A percentile compares a stretch with the other conserved stretches of the same genome.
These are phyloP conservation scores for Globisporangium parvum DNA, from an alignment of 352 stramenopile species.

Conservation along the genomic window DNA sequence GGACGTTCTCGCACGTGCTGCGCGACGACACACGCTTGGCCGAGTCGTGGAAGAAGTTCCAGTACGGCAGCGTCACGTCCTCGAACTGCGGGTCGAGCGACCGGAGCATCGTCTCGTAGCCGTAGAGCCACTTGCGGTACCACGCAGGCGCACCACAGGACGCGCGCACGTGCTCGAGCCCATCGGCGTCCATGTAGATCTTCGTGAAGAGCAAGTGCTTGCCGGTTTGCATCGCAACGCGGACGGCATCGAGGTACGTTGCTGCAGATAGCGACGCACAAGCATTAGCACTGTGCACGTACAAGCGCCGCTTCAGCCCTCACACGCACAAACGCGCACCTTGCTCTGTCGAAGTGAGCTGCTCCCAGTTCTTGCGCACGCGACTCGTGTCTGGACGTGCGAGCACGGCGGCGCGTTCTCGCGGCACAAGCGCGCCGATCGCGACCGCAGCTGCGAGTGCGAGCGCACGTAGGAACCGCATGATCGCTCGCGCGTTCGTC, in stretches of 20 bases:
- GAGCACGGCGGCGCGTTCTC: not conserved
- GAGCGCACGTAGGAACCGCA: constrained; percentile 7
- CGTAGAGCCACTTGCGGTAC: constrained; percentile 64
- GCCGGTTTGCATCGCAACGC: constrained; percentile 43
- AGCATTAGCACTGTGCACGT: too few relatives aligned
- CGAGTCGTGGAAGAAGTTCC: constrained; percentile 53
- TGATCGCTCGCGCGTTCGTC: not conserved
- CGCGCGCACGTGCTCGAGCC: constrained; percentile 29
- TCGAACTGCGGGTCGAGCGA: constrained; percentile 32
- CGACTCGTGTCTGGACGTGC: constrained; percentile 3
- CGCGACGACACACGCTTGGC: constrained; percentile 40
- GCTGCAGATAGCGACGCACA: constrained; percentile 17
- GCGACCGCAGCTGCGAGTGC: constrained; percentile 2
- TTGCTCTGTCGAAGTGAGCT: constrained; percentile 8
- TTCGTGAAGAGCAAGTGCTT: constrained; percentile 49
- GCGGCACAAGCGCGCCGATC: not conserved
- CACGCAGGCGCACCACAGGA: constrained; percentile 51
- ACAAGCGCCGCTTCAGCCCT: too few relatives aligned
- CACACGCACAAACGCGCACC: not conserved
- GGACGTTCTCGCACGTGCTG: constrained; percentile 29
- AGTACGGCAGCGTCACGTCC: constrained; percentile 58
- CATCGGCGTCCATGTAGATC: constrained; percentile 39
- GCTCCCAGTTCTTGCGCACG: constrained; percentile 17
- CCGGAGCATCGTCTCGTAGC: constrained; percentile 69
- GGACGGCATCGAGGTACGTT: constrained; percentile 41